These are phyloP conservation scores for Raddia guianensis DNA, from an alignment of 176 grass and related monocot genomes.

Conservation along the genomic window DNA sequence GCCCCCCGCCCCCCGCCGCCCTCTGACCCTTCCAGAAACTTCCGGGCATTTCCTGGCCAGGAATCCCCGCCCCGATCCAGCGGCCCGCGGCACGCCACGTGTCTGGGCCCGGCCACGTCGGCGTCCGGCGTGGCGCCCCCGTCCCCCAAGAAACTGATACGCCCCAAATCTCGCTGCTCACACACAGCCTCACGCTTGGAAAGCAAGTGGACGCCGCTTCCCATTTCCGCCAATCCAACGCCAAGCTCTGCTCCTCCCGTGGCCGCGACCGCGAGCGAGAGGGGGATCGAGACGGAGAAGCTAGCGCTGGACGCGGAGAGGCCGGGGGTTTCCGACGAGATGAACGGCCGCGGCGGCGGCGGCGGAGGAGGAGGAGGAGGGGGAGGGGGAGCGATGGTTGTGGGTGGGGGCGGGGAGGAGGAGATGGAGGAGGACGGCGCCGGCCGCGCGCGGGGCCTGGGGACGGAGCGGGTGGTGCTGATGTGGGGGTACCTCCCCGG, in stretches of 20 bases:
- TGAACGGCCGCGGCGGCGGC: slow-evolving; percentile 59
- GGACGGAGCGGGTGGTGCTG: slow-evolving; percentile 71
- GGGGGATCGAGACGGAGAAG: not conserved
- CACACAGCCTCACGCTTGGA: slow-evolving; percentile 46
- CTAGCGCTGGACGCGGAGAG: not conserved
- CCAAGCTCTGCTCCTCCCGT: slow-evolving; percentile 20
- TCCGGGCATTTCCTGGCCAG: slow-evolving; percentile 70
- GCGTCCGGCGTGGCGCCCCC: slow-evolving; percentile 70
- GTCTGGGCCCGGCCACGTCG: slow-evolving; percentile 18
- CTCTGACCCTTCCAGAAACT: slow-evolving; percentile 79
- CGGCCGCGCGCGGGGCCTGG: not conserved
- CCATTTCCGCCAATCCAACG: slow-evolving; percentile 45
- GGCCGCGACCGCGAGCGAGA: slow-evolving; percentile 29
- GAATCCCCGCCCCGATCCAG: slow-evolving; percentile 53
- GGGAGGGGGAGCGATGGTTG: not conserved
- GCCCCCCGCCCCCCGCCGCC: not conserved
- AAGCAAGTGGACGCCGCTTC: slow-evolving; percentile 32
- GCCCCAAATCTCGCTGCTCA: slow-evolving; percentile 47
- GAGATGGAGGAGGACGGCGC: slow-evolving; percentile 48
- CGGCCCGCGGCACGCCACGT: slow-evolving; percentile 52
- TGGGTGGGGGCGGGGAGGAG: slow-evolving; percentile 52
- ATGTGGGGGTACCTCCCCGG: slow-evolving; percentile 99
- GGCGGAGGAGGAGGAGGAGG: slow-evolving; percentile 44
- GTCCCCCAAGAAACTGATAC: slow-evolving; percentile 74
- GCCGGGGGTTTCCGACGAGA: slow-evolving; percentile 32